Conservation (phyloP, 257 asterid species). For the Osmanthus fragrans region DNA sequence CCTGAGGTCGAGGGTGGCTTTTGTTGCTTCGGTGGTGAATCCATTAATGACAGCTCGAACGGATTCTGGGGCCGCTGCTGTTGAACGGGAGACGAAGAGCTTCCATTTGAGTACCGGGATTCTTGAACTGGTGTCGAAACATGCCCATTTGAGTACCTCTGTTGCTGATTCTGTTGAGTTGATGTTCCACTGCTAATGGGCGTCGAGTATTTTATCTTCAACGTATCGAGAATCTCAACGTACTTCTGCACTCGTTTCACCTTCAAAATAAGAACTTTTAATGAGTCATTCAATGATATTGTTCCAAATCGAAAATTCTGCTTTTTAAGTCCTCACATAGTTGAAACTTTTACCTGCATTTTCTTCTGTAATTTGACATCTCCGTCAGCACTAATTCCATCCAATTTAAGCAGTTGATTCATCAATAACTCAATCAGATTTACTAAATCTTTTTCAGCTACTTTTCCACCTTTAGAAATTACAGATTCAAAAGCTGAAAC, state of each 20-base stretch:
- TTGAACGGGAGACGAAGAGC: slow-evolving; percentile 8
- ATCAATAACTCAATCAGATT: slow-evolving; percentile 68
- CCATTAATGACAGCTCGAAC: slow-evolving; percentile 23
- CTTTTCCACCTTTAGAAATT: slow-evolving; percentile 65
- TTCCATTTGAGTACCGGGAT: slow-evolving; percentile 16
- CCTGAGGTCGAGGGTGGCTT: slow-evolving; percentile 46
- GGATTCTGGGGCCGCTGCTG: slow-evolving; percentile 28
- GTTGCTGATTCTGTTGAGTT: slow-evolving; percentile 25
- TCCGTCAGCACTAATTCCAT: slow-evolving; percentile 64
- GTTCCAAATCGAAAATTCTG: not conserved
- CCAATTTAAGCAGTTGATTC: slow-evolving; percentile 79
- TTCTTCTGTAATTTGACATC: slow-evolving; percentile 78
- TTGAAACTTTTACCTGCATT: slow-evolving; percentile 65
- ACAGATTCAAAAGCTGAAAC: slow-evolving; percentile 72
- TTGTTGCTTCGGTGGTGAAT: slow-evolving; percentile 27
- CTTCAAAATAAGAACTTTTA: slow-evolving; percentile 30
- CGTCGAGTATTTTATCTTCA: slow-evolving; percentile 62
- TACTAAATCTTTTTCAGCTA: slow-evolving; percentile 62
- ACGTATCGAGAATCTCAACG: slow-evolving; percentile 70
- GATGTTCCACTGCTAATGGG: slow-evolving; percentile 24
- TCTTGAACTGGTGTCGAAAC: slow-evolving; percentile 12
- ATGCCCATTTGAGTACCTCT: slow-evolving; percentile 26
- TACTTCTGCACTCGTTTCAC: slow-evolving; percentile 73
- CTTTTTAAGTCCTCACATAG: not conserved
- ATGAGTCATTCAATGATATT: not conserved